Evolutionary conservation across 1,284 basidiomycete species (phyloP).

Genomic region (Hemileia vastatrix): DNA sequence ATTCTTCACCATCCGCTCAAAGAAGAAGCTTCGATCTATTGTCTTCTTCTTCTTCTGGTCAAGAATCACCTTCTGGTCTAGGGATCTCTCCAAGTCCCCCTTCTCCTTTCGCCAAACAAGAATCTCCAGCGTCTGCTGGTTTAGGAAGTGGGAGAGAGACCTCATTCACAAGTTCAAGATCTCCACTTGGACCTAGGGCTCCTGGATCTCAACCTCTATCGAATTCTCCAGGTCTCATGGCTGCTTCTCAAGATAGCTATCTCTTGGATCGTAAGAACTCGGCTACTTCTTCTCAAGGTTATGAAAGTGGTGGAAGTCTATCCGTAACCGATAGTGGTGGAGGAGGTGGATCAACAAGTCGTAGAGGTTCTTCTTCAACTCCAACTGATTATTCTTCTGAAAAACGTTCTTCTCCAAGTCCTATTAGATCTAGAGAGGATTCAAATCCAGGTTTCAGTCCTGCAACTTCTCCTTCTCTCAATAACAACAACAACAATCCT

Average conservation of each 20-base stretch:
- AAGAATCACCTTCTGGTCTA: background rate
- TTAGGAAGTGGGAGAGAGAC: background rate
- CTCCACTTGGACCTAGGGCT: background rate
- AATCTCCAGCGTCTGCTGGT: background rate
- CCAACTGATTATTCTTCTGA: background rate
- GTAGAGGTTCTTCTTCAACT: background rate
- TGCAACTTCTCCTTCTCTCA: background rate
- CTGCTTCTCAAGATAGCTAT: background rate
- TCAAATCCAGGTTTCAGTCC: background rate
- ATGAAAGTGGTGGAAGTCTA: background rate
- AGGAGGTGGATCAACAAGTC: background rate
- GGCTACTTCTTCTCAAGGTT: background rate
- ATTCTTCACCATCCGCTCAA: background rate
- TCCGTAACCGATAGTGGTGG: background rate
- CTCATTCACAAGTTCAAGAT: background rate
- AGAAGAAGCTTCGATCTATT: background rate
- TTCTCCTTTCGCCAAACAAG: background rate
- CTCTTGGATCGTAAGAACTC: background rate
- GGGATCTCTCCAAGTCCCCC: background rate
- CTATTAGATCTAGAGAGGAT: background rate
- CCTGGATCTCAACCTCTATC: background rate
- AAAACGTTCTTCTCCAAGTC: background rate
- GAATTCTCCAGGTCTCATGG: background rate
- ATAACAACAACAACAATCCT: background rate
- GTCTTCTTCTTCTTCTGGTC: background rate